phyloP scores from a whole-genome alignment of 345 rosid species.

The Rubroshorea leprosula region DNA sequence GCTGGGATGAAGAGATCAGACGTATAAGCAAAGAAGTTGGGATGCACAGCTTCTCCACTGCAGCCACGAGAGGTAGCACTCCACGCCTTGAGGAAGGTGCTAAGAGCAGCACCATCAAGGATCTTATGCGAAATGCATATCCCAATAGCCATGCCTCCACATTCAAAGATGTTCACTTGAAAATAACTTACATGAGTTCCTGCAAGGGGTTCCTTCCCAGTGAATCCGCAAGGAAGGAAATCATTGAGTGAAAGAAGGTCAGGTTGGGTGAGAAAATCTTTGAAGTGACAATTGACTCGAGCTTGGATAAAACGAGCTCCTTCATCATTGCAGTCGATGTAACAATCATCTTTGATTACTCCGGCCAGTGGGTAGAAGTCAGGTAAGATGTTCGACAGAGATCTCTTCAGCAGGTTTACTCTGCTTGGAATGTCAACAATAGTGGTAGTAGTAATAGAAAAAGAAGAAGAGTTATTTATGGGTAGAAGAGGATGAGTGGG shows the following conservation, averaged over 20 bases:
- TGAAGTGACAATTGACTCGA: slow-evolving; percentile 13
- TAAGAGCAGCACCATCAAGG: slow-evolving; percentile 26
- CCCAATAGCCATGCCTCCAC: slow-evolving; percentile 38
- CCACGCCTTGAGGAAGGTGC: slow-evolving; percentile 36
- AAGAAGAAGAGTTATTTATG: too few species aligned
- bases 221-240: slow-evolving; percentile 25
- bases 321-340: slow-evolving; percentile 27
- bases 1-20: too few species aligned
- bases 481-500: slow-evolving; percentile 31
- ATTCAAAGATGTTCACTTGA: slow-evolving; percentile 32
- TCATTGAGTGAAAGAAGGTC: slow-evolving; percentile 17
- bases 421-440: slow-evolving; percentile 3
- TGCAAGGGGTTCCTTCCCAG: slow-evolving; percentile 10
- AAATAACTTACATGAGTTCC: slow-evolving; percentile 28
- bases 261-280: slow-evolving; percentile 18
- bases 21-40: slow-evolving; percentile 23
- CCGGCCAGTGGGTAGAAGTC: slow-evolving; percentile 34
- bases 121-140: slow-evolving; percentile 34
- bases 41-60: slow-evolving; percentile 2
- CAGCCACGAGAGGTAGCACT: slow-evolving; percentile 11
- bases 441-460: background rate
- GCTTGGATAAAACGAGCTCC: slow-evolving; percentile 29
- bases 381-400: slow-evolving; percentile 29
- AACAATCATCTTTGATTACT: slow-evolving; percentile 20
- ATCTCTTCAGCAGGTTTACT: slow-evolving; percentile 18